Conservation (phyloP, 2,329 filamentous ascomycete genomes). For the Gliomastix tumulicola region DNA sequence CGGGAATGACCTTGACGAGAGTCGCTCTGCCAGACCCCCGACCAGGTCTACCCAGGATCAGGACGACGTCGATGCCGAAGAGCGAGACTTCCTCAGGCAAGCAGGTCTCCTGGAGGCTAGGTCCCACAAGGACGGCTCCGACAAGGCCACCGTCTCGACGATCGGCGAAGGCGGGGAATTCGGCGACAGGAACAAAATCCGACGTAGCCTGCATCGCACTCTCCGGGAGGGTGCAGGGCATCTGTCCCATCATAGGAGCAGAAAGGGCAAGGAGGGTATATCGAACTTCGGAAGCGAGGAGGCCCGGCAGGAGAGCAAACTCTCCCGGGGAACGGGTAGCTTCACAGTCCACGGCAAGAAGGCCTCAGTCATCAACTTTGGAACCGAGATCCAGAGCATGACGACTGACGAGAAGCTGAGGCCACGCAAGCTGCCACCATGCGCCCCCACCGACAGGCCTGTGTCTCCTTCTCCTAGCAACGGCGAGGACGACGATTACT, state of each 20-base stretch:
- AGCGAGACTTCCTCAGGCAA: constrained; percentile 61
- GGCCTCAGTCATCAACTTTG: constrained; percentile 93
- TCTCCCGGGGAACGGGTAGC: constrained; percentile 74
- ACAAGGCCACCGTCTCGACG: constrained; percentile 26
- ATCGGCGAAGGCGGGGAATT: constrained; percentile 19
- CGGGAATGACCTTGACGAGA: too few species aligned
- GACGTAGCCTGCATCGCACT: constrained; percentile 83
- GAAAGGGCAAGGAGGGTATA: constrained; percentile 61
- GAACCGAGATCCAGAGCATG: constrained; percentile 78
- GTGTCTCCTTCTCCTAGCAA: constrained; percentile 25
- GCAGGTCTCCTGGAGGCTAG: constrained; percentile 52
- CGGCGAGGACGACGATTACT: constrained; percentile 41
- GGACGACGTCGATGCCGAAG: constrained; percentile 55
- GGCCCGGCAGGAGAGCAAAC: constrained; percentile 51
- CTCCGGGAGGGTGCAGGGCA: constrained; percentile 71
- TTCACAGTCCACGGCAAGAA: constrained; percentile 98
- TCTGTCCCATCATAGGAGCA: constrained; percentile 62
- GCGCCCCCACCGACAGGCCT: constrained; percentile 26
- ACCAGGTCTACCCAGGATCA: constrained; percentile 9
- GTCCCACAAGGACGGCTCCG: constrained; percentile 17
- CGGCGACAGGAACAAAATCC: constrained; percentile 59
- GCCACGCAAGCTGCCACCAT: constrained; percentile 47
- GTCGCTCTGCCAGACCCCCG: too few species aligned
- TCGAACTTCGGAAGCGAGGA: constrained; percentile 23
- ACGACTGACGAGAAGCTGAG: constrained; percentile 66